Percentiles rank a stretch among this genome's conserved stretches.
Evolutionary conservation across 1,139 yeast species (phyloP).

Genomic region (Pneumocystis jirovecii): DNA sequence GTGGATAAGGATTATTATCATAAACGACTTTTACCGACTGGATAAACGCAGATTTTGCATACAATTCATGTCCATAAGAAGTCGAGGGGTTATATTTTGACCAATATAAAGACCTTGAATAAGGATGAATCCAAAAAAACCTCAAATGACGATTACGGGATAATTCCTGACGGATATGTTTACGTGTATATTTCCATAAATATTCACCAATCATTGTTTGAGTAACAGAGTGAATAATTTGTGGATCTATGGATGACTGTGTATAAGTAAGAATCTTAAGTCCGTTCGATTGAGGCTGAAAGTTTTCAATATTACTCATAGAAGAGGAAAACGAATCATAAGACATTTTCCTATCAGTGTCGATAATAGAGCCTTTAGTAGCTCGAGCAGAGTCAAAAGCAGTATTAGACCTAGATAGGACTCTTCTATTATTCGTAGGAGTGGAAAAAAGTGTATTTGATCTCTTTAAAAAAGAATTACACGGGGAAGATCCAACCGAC

Average conservation of each 20-base stretch:
- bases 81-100: slow-evolving; percentile 61
- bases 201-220: slow-evolving; percentile 91
- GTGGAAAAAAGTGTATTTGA: background rate
- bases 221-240: slow-evolving; percentile 71
- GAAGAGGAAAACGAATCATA: slow-evolving; percentile 5
- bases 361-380: background rate
- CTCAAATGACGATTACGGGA: slow-evolving; percentile 78
- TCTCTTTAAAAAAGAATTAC: background rate
- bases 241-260: slow-evolving; percentile 5
- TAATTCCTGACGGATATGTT: slow-evolving; percentile 23
- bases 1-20: slow-evolving; percentile 78
- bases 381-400: background rate
- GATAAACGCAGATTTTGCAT: slow-evolving; percentile 71
- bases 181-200: slow-evolving; percentile 67
- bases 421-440: background rate
- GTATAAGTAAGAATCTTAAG: background rate
- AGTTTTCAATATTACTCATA: slow-evolving; percentile 2
- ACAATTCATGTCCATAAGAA: slow-evolving; percentile 35
- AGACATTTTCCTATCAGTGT: background rate
- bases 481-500: background rate
- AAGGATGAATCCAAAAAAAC: slow-evolving; percentile 95
- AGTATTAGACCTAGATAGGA: background rate
- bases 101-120: slow-evolving; percentile 84
- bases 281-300: background rate
- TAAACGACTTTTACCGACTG: slow-evolving; percentile 62